Percentiles rank a stretch among this genome's conserved stretches.
These are phyloP conservation scores for Berkeleyomyces rouxiae DNA, from an alignment of 2,329 filamentous ascomycete species.

Conservation along the genomic window DNA sequence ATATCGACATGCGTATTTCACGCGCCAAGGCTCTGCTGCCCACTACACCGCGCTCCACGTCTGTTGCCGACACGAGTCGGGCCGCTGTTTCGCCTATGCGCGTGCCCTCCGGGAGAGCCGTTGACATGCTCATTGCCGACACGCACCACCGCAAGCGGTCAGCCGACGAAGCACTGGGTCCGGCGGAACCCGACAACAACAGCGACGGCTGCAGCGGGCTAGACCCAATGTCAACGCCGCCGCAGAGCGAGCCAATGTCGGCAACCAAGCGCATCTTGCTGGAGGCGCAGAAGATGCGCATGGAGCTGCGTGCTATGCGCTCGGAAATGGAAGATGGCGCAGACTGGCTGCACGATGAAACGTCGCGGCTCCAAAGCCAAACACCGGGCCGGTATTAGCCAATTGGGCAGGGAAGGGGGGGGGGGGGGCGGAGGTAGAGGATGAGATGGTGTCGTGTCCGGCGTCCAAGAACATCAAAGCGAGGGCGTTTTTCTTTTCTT, in stretches of 20 bases:
- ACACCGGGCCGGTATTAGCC: conserved; percentile 4
- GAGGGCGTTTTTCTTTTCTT: conserved; percentile 2
- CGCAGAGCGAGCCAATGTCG: conserved; percentile 14
- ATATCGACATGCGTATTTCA: conserved; percentile 8
- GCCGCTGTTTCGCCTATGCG: background rate
- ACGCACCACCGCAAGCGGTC: conserved; percentile 21
- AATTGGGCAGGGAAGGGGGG: background rate
- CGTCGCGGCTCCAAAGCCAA: conserved; percentile 26
- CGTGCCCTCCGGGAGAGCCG: conserved; percentile 4
- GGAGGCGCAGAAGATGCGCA: conserved; percentile 25
- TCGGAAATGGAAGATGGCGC: conserved; percentile 30
- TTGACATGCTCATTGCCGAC: conserved; percentile 15
- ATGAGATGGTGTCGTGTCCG: background rate
- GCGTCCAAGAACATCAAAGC: background rate
- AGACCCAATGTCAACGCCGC: conserved; percentile 6
- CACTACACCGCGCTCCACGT: background rate
- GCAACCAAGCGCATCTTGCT: conserved; percentile 25
- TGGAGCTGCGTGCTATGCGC: conserved; percentile 26
- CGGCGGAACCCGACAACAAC: background rate
- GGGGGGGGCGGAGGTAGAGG: background rate
- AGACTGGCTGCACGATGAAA: conserved; percentile 32
- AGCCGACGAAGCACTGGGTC: conserved; percentile 18
- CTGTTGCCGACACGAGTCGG: background rate
- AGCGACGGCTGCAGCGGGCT: background rate
- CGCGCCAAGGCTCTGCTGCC: conserved; percentile 8